A percentile compares a stretch with the other conserved stretches of the same genome.
phyloP scores from a whole-genome alignment of 169 alveolate genomes.

The Eimeria tenella region DNA sequence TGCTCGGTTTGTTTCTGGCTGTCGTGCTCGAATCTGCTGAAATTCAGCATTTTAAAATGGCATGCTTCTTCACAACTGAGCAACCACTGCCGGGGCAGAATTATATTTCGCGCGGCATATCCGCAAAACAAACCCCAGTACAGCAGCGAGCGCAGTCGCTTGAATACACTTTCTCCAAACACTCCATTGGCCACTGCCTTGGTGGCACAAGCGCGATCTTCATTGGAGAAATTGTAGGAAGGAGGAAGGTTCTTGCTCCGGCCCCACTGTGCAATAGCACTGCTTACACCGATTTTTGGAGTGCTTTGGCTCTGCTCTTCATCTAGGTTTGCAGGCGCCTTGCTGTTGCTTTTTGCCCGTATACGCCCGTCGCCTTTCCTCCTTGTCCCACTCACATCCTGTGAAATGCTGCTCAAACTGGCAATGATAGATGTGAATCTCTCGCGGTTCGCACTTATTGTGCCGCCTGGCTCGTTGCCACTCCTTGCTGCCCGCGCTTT shows the following conservation, averaged over 20 bases:
- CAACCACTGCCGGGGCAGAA: background rate
- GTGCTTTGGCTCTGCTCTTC: background rate
- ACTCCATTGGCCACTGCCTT: background rate
- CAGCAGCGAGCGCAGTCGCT: conserved; percentile 9
- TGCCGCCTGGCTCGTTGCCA: too few relatives aligned
- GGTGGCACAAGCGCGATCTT: background rate
- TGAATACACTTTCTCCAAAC: background rate
- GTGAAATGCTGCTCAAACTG: background rate
- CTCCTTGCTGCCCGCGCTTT: too few relatives aligned
- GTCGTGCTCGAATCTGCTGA: background rate
- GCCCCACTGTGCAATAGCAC: too few relatives aligned
- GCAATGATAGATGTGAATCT: background rate
- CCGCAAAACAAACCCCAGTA: conserved; percentile 49
- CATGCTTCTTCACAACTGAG: background rate
- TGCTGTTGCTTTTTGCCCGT: background rate
- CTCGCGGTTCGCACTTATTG: too few relatives aligned
- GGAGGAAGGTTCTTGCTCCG: too few relatives aligned
- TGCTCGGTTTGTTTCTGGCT: background rate
- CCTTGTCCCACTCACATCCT: background rate
- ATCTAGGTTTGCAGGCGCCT: background rate
- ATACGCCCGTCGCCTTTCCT: too few relatives aligned
- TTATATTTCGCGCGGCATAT: background rate
- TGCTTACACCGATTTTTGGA: too few relatives aligned
- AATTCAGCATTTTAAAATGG: background rate
- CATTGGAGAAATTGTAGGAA: background rate